Evolutionary conservation across 225 moss, liverwort and hornwort species (phyloP), one percentile per base, ranked within the genome.

Genomic region (Asterella californica): DNA sequence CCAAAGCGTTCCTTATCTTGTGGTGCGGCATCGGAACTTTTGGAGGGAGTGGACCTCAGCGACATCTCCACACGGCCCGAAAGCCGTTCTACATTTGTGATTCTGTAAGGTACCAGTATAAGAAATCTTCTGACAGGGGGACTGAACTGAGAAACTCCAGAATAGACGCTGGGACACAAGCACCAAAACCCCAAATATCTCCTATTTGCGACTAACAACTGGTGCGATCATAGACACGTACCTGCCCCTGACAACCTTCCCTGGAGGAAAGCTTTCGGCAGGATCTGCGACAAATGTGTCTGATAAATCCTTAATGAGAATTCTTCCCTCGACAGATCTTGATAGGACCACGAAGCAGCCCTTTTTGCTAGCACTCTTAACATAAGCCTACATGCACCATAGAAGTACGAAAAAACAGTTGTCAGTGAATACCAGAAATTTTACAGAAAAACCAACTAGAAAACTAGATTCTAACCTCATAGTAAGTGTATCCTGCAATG

Each of bases 231-330:
- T 27, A 24, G 18, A 22, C 61, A 64, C 18, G 33, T 84, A 94
- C 97, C 93, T 91, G 81, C 99, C 99, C 82, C 81, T 92, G 24
- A 99, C 92, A 79, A 93, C 74, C 87, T 90, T 99, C 82, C 99
- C 99, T 76, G 88, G 86, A 33, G 92, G 87, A 64, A 99, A 99
- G 79, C 84, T 92, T 83, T 91, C 82, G 53, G 79, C 59, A 54
- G 90, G 93, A 78, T 95, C 91, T 59, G 85, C 49, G 15, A 99
- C 79, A 76, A 87, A 99, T 15, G 84, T 68, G 83, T 92, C 86
- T n/a, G 95, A 87, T 66, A 99, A 61, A 75, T 99, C 89, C 70
- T 88, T 90, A 33, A 92, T 80, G 33, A 95, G 83, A 73, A 99
- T 86, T 83, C 92, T 93, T 46, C 91, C 95, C 83, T 95, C 99